Percentiles rank a stretch among this genome's conserved stretches.
Evolutionary conservation across 2,329 filamentous ascomycete species (phyloP).

Genomic region (Hypoxylon sp.): DNA sequence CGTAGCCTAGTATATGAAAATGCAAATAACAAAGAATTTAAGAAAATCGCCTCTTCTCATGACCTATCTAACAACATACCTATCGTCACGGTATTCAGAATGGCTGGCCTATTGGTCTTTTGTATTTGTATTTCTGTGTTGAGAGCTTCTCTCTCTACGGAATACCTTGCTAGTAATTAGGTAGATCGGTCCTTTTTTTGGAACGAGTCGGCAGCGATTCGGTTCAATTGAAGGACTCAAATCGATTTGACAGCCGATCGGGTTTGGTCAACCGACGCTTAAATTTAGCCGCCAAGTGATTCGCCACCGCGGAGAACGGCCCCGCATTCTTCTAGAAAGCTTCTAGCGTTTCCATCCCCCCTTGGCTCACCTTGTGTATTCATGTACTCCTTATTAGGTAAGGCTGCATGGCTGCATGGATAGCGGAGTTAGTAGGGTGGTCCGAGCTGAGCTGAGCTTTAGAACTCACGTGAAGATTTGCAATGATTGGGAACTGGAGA

Average conservation of each 20-base stretch:
- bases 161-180: too few species aligned
- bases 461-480: constrained; percentile 7
- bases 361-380: constrained; percentile 2
- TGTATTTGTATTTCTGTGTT: too few species aligned
- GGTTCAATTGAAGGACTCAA: constrained; percentile 34
- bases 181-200: constrained; percentile 37
- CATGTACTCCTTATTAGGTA: neutral
- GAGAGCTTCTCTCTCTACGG: too few species aligned
- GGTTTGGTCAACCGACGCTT: constrained; percentile 26
- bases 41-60: too few species aligned
- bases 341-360: constrained; percentile 23
- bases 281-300: constrained; percentile 35
- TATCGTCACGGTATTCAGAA: too few species aligned
- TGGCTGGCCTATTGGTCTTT: too few species aligned
- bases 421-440: neutral
- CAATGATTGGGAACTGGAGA: neutral
- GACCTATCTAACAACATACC: too few species aligned
- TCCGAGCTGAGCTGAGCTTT: constrained; percentile 1
- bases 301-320: constrained; percentile 24
- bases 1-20: too few species aligned
- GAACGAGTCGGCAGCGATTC: constrained; percentile 32
- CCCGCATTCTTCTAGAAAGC: constrained; percentile 36
- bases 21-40: too few species aligned
- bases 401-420: neutral
- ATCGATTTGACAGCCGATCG: constrained; percentile 19